Base-by-base conservation (phyloP, 768 basidiomycete genomes). In the Mycena haematopus region DNA sequence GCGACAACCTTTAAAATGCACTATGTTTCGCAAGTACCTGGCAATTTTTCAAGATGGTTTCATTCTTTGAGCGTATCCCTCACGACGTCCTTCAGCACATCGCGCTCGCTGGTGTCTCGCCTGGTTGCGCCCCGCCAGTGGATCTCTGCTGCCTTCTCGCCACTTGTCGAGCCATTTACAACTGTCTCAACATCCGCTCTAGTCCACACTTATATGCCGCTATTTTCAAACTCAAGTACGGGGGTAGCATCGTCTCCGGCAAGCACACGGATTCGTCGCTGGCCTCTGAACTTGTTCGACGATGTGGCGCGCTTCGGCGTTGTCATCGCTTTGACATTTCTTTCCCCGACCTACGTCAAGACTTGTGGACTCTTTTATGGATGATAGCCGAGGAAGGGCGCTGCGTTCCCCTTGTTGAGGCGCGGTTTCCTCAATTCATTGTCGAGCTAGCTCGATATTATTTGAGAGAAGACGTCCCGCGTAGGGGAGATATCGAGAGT, bases 331-430 rank as follows among this genome's bases (percentile, higher is more conserved):
- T 71, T 7, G 76, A 76, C 63, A 60, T 82, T 49, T 72, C 77
- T 2, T 44, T 54, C 4, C 65, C 58, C 29, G 62, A 69, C 27
- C 63, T 83, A 46, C 65, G 70, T 1, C 75, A 77, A 38, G 87
- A 87, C 70, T 69, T 89, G 24, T 87, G 85, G 81, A 82, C 82
- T 9, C 81, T 81, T 7, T 78, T 86, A 60, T 77, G 86, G 63
- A 87, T 89, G 83, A 69, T 85, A n/a, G 69, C 87, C 33, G 89
- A 90, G 70, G 79, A 80, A 38, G 77, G 76, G 3, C 70, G 86
- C 66, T 79, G 79, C 58, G 69, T 63, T 24, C 82, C 86, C 25
- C 77, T 88, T 11, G 68, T 70, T 17, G 65, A 71, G 21, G 80
- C 75, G 40, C 75, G 78, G 31, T 79, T 86, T 65, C 63, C 78